Evolutionary conservation across 495 filamentous ascomycete genomes (phyloP).

Genomic region (Talaromyces thailandensis): DNA sequence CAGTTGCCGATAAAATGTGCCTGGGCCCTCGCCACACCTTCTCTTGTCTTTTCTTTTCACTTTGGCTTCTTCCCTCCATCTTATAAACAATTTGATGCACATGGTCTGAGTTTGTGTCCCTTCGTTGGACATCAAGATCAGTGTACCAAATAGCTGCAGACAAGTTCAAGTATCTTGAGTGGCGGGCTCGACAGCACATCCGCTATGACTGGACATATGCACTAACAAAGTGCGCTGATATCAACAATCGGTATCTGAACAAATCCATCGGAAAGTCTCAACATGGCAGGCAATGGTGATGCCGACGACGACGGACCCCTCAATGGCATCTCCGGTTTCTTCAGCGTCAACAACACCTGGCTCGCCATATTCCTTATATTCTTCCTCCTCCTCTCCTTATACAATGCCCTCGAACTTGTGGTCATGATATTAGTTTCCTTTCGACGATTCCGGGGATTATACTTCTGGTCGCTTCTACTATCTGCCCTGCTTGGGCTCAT

Average conservation of each 20-base stretch:
- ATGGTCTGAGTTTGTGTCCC: neutral
- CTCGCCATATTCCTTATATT: conserved; percentile 29
- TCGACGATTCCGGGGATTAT: conserved; percentile 41
- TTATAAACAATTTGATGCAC: neutral
- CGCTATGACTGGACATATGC: neutral
- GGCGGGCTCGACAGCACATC: neutral
- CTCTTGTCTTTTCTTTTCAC: neutral
- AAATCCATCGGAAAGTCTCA: neutral
- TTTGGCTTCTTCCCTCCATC: neutral
- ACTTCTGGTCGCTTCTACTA: conserved; percentile 44
- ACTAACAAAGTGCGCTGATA: neutral
- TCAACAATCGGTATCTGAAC: neutral
- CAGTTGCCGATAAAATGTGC: conserved; percentile 4
- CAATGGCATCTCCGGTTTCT: conserved; percentile 28
- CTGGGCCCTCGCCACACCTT: neutral
- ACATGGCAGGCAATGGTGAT: neutral
- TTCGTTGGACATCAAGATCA: neutral
- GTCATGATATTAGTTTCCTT: conserved; percentile 42
- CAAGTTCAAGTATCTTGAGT: neutral
- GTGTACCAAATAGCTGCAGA: neutral
- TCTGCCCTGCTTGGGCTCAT: conserved; percentile 35
- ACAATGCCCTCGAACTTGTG: conserved; percentile 42
- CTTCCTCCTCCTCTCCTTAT: conserved; percentile 40
- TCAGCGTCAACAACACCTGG: conserved; percentile 16
- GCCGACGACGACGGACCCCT: conserved; percentile 11